Base-by-base conservation (phyloP, 441 rosid genomes). In the Croton setiger region DNA sequence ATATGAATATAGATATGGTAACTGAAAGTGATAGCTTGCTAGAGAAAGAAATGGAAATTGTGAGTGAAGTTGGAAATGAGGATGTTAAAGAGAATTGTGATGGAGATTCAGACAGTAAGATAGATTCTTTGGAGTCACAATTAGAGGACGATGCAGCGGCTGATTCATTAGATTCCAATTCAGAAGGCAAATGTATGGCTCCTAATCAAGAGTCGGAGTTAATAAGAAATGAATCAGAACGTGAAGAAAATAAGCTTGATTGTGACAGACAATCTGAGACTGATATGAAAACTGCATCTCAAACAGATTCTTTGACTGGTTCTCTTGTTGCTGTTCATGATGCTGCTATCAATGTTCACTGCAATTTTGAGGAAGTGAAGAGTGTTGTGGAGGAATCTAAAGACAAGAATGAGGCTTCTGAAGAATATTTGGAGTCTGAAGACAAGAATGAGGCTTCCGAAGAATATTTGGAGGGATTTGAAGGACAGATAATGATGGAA, bases 391-490 rank as follows among this genome's bases (percentile, higher is more conserved):
- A 73, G 60, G 63, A 64, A 43, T 60, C 15, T 36, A 61, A 64
- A 35, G 13, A 68, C 33, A 77, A 67, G 57, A 64, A 59, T 55
- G 76, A 78, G 73, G 73, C 64, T 67, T 63, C 70, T 10, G 61
- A 49, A 53, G 75, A 74, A 53, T 48, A 57, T 41, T 35, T 35
- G 62, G 37, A 60, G 35, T n/a, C n/a, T 36, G 64, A 64, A 35
- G 13, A 68, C 33, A 77, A 67, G 57, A 64, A 59, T 55, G 76
- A 78, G 73, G 73, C 64, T 67, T 63, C 70, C 7, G 61, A 49
- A 53, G 75, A 74, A 53, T 48, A 57, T 41, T 35, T 35, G 62
- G 37, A 60, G 35, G 80, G 54, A 45, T 33, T 74, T n/a, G 64
- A 56, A 72, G 69, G 49, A 23, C 69, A 79, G 67, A 65, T 43